These are phyloP conservation scores for Miscanthus sacchariflorus DNA, from an alignment of 202 grass and related monocot genomes.

Conservation along the genomic window DNA sequence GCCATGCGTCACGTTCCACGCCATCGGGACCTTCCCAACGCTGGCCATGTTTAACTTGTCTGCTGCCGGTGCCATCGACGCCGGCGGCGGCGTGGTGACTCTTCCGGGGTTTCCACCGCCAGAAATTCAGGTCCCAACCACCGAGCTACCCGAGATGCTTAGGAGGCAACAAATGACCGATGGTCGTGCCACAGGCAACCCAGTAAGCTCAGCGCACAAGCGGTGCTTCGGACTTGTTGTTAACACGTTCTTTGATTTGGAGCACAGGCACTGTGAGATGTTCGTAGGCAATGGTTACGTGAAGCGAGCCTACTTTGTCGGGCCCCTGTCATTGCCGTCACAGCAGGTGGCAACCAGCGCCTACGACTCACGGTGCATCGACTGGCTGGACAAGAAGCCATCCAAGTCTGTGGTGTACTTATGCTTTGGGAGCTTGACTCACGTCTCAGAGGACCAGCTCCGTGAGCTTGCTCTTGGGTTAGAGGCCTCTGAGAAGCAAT, in stretches of 20 bases:
- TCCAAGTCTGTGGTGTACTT: slow-evolving; percentile 33
- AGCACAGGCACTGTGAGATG: slow-evolving; percentile 26
- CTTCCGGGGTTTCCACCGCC: too few species aligned
- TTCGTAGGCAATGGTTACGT: not conserved
- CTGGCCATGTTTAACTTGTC: not conserved
- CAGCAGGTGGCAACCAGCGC: not conserved
- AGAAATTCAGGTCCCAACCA: too few species aligned
- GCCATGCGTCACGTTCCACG: slow-evolving; percentile 20
- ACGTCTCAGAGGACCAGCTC: slow-evolving; percentile 36
- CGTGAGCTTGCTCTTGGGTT: slow-evolving; percentile 47
- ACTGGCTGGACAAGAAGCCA: slow-evolving; percentile 47
- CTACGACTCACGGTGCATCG: not conserved
- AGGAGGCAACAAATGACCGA: not conserved
- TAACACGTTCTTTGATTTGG: slow-evolving; percentile 45
- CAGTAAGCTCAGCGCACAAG: not conserved
- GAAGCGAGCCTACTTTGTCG: slow-evolving; percentile 20
- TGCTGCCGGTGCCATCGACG: too few species aligned
- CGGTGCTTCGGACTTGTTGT: not conserved
- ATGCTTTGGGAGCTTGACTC: slow-evolving; percentile 43
- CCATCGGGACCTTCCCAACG: slow-evolving; percentile 46
- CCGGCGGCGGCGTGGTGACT: too few species aligned
- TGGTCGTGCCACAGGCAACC: too few species aligned
- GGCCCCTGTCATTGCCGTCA: not conserved
- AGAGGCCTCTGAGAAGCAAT: slow-evolving; percentile 35
- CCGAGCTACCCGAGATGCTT: too few species aligned